A percentile compares a stretch with the other conserved stretches of the same genome.
phyloP scores from a whole-genome alignment of 192 early-diverging fungal genomes.

The Chytriomyces hyalinus region DNA sequence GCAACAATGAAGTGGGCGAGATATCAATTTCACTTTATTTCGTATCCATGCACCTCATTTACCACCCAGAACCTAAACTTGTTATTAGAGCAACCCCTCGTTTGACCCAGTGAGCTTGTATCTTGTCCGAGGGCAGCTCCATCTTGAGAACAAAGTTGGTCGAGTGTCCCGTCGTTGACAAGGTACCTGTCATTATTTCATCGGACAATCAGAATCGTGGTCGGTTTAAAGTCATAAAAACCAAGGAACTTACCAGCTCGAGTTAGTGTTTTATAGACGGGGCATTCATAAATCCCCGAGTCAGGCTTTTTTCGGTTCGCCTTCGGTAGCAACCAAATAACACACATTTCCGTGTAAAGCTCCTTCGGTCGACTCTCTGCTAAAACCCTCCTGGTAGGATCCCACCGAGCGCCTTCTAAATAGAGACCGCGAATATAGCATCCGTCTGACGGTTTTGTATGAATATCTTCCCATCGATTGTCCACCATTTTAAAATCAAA shows the following conservation, averaged over 20 bases:
- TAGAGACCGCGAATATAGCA: constrained; percentile 68
- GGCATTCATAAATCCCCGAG: constrained; percentile 62
- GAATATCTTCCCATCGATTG: constrained; percentile 57
- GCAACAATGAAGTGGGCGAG: no score
- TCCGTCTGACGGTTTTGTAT: constrained; percentile 56
- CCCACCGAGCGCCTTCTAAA: constrained; percentile 67
- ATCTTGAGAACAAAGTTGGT: constrained; percentile 69
- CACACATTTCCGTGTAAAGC: constrained; percentile 65
- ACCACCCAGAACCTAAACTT: constrained; percentile 43
- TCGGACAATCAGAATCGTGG: not conserved
- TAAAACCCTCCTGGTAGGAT: constrained; percentile 42
- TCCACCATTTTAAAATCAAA: constrained; percentile 67
- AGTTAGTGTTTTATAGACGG: constrained; percentile 66
- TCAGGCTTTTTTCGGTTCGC: constrained; percentile 59
- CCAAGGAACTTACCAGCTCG: constrained; percentile 52
- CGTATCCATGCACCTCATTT: not conserved
- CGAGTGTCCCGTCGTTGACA: constrained; percentile 67
- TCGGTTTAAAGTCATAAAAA: not conserved
- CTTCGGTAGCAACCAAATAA: constrained; percentile 64
- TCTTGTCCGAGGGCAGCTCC: constrained; percentile 59
- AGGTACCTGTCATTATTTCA: constrained; percentile 44
- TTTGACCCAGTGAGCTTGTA: constrained; percentile 63
- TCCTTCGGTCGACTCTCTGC: constrained; percentile 62
- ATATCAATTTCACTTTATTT: no score
- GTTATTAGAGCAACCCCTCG: constrained; percentile 61